Percentiles rank a stretch among this genome's conserved stretches.
Evolutionary conservation across 306 rosid genomes (phyloP).

Genomic region (Cucurbita pepo): DNA sequence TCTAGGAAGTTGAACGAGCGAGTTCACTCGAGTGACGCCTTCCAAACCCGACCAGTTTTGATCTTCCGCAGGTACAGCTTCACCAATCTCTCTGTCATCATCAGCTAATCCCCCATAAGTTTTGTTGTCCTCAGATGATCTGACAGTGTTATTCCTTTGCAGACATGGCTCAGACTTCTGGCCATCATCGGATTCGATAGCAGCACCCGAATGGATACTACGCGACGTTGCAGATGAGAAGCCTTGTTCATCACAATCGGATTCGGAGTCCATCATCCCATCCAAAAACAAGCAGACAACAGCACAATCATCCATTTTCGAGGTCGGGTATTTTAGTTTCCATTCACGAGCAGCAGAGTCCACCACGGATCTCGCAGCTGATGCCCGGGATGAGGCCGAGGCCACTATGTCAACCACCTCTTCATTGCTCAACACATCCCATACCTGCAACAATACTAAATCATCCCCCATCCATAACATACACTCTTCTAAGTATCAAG

Average conservation of each 20-base stretch:
- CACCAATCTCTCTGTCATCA: slow-evolving; percentile 33
- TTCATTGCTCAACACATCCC: slow-evolving; percentile 96
- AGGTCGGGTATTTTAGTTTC: slow-evolving; percentile 84
- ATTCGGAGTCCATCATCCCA: slow-evolving; percentile 89
- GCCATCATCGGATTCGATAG: slow-evolving; percentile 74
- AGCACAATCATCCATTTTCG: slow-evolving; percentile 96
- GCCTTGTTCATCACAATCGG: slow-evolving; percentile 74
- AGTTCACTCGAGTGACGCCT: slow-evolving; percentile 94
- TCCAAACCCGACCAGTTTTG: slow-evolving; percentile 95
- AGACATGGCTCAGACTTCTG: slow-evolving; percentile 74
- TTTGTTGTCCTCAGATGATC: slow-evolving; percentile 66
- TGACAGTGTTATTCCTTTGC: slow-evolving; percentile 72
- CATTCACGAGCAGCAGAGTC: slow-evolving; percentile 85
- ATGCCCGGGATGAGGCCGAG: slow-evolving; percentile 46
- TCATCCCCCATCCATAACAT: background rate
- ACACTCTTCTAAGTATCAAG: too few relatives aligned
- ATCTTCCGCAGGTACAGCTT: slow-evolving; percentile 43
- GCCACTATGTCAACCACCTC: slow-evolving; percentile 87
- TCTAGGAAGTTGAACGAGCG: slow-evolving; percentile 95
- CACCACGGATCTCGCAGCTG: slow-evolving; percentile 64
- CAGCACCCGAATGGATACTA: slow-evolving; percentile 75
- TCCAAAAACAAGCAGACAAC: slow-evolving; percentile 83
- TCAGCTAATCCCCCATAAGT: slow-evolving; percentile 7
- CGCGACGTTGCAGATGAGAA: slow-evolving; percentile 84
- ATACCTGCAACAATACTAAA: slow-evolving; percentile 33